A percentile compares a stretch with the other conserved stretches of the same genome.
phyloP scores from a whole-genome alignment of 164 flowering plant genomes.

The Vitis rupestris region DNA sequence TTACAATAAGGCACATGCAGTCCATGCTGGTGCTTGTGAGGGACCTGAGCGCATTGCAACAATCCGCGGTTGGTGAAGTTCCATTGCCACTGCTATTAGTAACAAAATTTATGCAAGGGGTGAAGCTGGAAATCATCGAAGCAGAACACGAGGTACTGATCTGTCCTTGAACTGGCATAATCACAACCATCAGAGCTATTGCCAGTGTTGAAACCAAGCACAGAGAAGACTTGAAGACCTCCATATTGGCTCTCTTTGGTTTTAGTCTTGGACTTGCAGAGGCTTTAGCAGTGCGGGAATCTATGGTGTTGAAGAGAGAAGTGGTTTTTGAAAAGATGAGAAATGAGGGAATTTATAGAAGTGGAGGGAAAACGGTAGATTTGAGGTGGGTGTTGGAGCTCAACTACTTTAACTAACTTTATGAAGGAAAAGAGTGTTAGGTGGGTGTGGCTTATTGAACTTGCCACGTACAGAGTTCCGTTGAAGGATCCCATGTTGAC shows the following conservation, averaged over 20 bases:
- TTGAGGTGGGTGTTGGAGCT: constrained; percentile 55
- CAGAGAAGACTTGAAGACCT: constrained; percentile 11
- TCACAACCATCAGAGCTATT: constrained; percentile 18
- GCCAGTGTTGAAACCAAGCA: constrained; percentile 12
- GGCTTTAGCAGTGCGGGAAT: background rate
- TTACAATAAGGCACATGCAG: constrained; percentile 68
- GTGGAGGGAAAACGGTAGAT: constrained; percentile 24
- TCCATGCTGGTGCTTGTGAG: constrained; percentile 42
- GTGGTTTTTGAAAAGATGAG: constrained; percentile 7
- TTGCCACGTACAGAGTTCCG: no score
- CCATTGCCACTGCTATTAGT: constrained; percentile 49
- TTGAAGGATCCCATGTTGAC: no score
- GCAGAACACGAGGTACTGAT: constrained; percentile 49
- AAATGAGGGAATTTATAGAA: constrained; percentile 24
- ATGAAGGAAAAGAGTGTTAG: constrained; percentile 12
- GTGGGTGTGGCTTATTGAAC: constrained; percentile 10
- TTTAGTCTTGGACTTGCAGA: background rate
- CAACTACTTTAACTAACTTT: constrained; percentile 60
- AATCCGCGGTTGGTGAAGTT: constrained; percentile 55
- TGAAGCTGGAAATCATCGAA: constrained; percentile 53
- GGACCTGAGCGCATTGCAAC: constrained; percentile 60
- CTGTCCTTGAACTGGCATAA: constrained; percentile 46
- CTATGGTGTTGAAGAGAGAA: background rate
- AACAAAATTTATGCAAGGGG: constrained; percentile 67
- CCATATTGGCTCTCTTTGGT: constrained; percentile 11